Conservation (phyloP, 164 flowering plant genomes). For the Tetrastigma voinierianum region DNA sequence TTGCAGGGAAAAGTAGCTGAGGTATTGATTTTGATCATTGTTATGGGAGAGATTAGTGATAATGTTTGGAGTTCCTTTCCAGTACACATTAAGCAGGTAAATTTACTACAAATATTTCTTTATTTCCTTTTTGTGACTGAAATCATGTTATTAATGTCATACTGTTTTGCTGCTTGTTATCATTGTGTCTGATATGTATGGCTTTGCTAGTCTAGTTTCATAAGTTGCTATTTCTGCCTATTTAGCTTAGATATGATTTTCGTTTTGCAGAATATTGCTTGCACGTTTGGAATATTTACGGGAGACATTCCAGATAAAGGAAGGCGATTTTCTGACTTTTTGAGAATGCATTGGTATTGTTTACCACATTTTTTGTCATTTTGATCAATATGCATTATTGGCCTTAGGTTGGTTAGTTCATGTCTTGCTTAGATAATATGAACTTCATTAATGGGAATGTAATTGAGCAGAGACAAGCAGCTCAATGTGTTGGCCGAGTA, state of each 20-base stretch:
- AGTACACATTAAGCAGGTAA: constrained; percentile 96
- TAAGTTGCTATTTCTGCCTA: neutral
- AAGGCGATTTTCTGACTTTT: constrained; percentile 95
- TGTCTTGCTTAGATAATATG: neutral
- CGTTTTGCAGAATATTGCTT: constrained; percentile 71
- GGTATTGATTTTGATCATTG: constrained; percentile 99
- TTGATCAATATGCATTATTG: neutral
- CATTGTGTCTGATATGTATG: neutral
- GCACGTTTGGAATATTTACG: constrained; percentile 90
- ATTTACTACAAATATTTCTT: constrained; percentile 1
- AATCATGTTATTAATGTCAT: neutral
- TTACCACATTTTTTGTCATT: constrained; percentile 3
- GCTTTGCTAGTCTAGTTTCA: neutral
- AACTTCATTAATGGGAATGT: constrained; percentile 7
- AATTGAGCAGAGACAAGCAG: constrained; percentile 91
- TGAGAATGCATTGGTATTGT: constrained; percentile 95
- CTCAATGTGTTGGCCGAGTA: constrained; percentile 99
- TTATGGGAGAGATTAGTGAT: constrained; percentile 97
- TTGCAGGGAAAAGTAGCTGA: constrained; percentile 98
- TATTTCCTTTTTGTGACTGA: neutral
- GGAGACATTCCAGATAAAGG: constrained; percentile 98
- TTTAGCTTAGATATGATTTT: neutral
- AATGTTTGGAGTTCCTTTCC: constrained; percentile 99
- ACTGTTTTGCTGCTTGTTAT: neutral
- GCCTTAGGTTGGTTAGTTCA: constrained; percentile 1